Evolutionary conservation across 805 yeast genomes (phyloP).

Genomic region (Myxozyma mucilagina): DNA sequence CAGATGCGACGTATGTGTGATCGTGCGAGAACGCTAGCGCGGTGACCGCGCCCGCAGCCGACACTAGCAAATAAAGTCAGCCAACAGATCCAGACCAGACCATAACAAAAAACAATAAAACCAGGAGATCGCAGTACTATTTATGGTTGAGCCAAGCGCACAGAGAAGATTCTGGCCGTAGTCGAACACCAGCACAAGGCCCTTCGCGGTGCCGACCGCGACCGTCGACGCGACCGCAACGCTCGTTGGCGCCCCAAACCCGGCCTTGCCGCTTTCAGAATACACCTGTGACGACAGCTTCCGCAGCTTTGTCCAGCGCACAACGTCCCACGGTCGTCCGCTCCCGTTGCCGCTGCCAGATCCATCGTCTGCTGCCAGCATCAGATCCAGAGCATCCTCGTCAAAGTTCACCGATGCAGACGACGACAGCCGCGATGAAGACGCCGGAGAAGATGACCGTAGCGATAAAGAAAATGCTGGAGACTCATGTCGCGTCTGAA

Average conservation of each 20-base stretch:
- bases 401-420: constrained; percentile 23
- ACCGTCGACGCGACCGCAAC: constrained; percentile 50
- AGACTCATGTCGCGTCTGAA: constrained; percentile 30
- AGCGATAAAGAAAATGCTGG: constrained; percentile 20
- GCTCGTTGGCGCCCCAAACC: constrained; percentile 55
- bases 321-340: constrained; percentile 33
- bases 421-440: constrained; percentile 27
- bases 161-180: constrained; percentile 60
- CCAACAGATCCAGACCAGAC: neutral
- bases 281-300: constrained; percentile 43
- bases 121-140: constrained; percentile 7
- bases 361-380: no score
- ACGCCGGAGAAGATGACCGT: constrained; percentile 25
- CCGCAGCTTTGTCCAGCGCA: constrained; percentile 48
- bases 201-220: constrained; percentile 70
- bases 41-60: constrained; percentile 52
- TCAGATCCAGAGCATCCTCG: constrained; percentile 8
- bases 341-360: neutral
- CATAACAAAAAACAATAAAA: neutral
- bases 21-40: constrained; percentile 64
- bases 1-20: constrained; percentile 67
- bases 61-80: constrained; percentile 33
- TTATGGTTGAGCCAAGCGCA: constrained; percentile 42
- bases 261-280: constrained; percentile 39
- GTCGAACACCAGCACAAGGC: constrained; percentile 65